These are phyloP conservation scores for Neurospora sp. DNA, from an alignment of 2,329 filamentous ascomycete species.

Conservation along the genomic window DNA sequence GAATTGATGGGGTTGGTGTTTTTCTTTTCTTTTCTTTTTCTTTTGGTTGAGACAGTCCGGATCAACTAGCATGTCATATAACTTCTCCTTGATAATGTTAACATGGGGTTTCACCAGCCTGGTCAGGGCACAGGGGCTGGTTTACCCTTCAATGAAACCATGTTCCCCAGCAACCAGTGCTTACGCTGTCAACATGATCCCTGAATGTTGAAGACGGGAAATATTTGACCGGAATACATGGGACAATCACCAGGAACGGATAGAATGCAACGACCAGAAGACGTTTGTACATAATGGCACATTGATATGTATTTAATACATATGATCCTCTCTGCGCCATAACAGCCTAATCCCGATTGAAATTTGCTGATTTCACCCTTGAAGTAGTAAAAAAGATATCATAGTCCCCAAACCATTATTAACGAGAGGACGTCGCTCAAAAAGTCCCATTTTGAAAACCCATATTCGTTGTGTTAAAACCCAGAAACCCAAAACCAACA, in stretches of 20 bases:
- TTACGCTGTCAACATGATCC: background rate
- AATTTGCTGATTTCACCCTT: background rate
- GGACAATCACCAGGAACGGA: background rate
- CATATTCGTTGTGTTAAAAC: background rate
- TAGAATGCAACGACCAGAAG: background rate
- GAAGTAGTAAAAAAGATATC: background rate
- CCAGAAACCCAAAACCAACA: conserved; percentile 8
- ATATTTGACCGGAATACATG: background rate
- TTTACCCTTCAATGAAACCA: background rate
- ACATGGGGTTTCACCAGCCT: background rate
- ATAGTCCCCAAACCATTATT: background rate
- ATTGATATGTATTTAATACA: background rate
- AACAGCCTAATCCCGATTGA: background rate
- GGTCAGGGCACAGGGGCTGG: background rate
- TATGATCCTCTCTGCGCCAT: background rate
- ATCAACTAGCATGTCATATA: no score
- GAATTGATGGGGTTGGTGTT: no score
- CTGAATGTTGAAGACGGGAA: background rate
- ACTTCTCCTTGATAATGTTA: no score
- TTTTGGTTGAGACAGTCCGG: no score
- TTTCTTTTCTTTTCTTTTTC: no score
- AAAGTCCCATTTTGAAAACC: conserved; percentile 1
- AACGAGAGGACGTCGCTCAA: background rate
- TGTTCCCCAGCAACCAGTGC: background rate
- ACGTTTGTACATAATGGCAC: background rate